These are phyloP conservation scores for Fragilaria crotonensis DNA, from an alignment of 108 stramenopile genomes.

Conservation along the genomic window DNA sequence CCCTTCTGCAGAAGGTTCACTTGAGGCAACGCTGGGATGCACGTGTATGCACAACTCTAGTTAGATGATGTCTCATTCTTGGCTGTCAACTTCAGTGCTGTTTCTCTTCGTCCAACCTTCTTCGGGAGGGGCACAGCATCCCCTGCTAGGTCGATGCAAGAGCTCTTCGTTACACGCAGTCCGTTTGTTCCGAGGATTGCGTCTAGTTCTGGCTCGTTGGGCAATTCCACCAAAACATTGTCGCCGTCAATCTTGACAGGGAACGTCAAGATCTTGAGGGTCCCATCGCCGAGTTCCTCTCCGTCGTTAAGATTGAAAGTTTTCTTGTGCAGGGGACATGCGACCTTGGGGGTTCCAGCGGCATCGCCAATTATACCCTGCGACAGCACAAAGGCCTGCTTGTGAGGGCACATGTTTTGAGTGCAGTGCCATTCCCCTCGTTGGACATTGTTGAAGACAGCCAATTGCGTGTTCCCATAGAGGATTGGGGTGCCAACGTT, in stretches of 20 bases:
- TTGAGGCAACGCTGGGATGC: no score
- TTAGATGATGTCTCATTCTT: neutral
- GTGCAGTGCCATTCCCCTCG: slow-evolving; percentile 80
- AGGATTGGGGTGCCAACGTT: slow-evolving; percentile 81
- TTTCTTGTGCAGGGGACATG: slow-evolving; percentile 94
- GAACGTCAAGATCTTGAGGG: slow-evolving; percentile 80
- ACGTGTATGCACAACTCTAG: no score
- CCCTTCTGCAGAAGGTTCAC: no score
- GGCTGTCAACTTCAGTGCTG: neutral
- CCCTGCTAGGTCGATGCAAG: slow-evolving; percentile 56
- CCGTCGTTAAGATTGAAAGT: slow-evolving; percentile 70
- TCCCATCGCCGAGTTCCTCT: slow-evolving; percentile 58
- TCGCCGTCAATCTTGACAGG: slow-evolving; percentile 69
- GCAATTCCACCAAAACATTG: slow-evolving; percentile 77
- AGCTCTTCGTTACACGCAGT: slow-evolving; percentile 62
- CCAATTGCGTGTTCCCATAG: slow-evolving; percentile 86
- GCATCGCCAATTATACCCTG: slow-evolving; percentile 84
- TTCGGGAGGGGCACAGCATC: slow-evolving; percentile 24
- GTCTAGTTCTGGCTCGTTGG: slow-evolving; percentile 71
- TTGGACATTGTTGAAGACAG: slow-evolving; percentile 79
- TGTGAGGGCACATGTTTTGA: slow-evolving; percentile 93
- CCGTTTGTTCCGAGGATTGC: slow-evolving; percentile 79
- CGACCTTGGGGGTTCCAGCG: slow-evolving; percentile 76
- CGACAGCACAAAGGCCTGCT: slow-evolving; percentile 88
- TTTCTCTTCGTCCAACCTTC: neutral